Evolutionary conservation across 2,329 filamentous ascomycete species (phyloP).

Genomic region (Dothistroma septosporum): DNA sequence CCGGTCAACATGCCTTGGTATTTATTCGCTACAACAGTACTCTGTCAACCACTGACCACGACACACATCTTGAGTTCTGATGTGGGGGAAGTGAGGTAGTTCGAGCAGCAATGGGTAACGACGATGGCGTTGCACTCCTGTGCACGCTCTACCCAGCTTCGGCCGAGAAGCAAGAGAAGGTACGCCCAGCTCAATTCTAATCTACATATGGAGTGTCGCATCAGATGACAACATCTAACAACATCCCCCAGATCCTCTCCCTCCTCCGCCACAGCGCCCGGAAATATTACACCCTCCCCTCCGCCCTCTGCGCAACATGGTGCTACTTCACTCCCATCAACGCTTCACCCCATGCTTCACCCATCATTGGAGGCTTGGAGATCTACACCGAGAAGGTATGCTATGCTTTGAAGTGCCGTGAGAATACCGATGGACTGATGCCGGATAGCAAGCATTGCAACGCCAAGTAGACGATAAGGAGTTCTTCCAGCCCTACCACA

Average conservation of each 20-base stretch:
- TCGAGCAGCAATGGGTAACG: not conserved
- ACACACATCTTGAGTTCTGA: no score
- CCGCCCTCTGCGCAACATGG: conserved; percentile 22
- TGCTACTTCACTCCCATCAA: conserved; percentile 17
- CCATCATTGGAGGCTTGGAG: conserved; percentile 25
- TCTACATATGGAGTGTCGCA: not conserved
- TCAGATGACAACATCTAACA: not conserved
- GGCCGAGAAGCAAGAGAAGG: conserved; percentile 21
- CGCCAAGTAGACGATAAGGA: conserved; percentile 26
- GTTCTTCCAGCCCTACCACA: conserved; percentile 28
- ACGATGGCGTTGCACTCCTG: conserved; percentile 24
- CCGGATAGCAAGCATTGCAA: not conserved
- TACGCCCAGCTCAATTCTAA: conserved; percentile 4
- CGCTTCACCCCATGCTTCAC: conserved; percentile 8
- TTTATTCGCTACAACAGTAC: no score
- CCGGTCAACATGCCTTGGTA: no score
- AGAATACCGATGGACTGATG: not conserved
- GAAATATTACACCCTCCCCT: conserved; percentile 26
- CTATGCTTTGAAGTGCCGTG: no score
- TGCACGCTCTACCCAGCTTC: conserved; percentile 26
- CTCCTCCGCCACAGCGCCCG: conserved; percentile 24
- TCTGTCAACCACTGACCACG: no score
- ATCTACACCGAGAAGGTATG: conserved; percentile 25
- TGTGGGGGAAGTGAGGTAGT: no score
- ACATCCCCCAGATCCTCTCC: conserved; percentile 23